Evolutionary conservation across 768 basidiomycete species (phyloP).

Genomic region (Exsudoporus frostii): DNA sequence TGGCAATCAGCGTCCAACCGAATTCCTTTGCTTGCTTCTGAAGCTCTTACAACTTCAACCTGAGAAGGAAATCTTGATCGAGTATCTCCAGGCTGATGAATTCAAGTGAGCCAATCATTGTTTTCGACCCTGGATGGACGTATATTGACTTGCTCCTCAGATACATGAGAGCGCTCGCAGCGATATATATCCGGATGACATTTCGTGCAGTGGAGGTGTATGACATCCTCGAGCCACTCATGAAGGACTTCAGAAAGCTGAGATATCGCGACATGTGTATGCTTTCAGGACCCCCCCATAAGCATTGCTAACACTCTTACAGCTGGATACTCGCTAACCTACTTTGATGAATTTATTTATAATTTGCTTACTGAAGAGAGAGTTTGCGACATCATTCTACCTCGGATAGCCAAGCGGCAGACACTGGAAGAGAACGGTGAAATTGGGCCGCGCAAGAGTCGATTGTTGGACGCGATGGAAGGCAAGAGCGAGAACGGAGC

Average conservation of each 20-base stretch:
- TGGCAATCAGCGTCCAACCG: constrained; percentile 91
- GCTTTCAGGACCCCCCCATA: constrained; percentile 21
- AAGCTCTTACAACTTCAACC: constrained; percentile 97
- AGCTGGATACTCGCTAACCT: constrained; percentile 86
- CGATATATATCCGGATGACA: constrained; percentile 92
- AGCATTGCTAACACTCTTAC: constrained; percentile 1
- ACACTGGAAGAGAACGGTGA: constrained; percentile 92
- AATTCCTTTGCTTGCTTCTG: constrained; percentile 87
- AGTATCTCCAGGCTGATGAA: constrained; percentile 94
- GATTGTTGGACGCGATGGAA: constrained; percentile 86
- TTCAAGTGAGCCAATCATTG: constrained; percentile 75
- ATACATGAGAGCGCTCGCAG: constrained; percentile 90
- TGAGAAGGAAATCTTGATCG: constrained; percentile 93
- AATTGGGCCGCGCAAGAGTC: constrained; percentile 79
- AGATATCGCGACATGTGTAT: constrained; percentile 76
- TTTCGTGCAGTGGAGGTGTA: constrained; percentile 89
- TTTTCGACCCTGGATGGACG: background rate
- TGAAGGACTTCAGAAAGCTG: constrained; percentile 92
- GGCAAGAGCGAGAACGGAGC: constrained; percentile 54
- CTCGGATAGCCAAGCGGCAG: constrained; percentile 79
- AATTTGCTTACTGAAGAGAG: constrained; percentile 81
- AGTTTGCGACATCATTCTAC: constrained; percentile 95
- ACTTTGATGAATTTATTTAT: constrained; percentile 92
- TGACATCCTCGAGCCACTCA: constrained; percentile 87
- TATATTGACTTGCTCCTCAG: constrained; percentile 38